Percentiles rank a stretch among this genome's conserved stretches.
These are phyloP conservation scores for Metarhizium guizhouense DNA, from an alignment of 2,329 filamentous ascomycete genomes.

Conservation along the genomic window DNA sequence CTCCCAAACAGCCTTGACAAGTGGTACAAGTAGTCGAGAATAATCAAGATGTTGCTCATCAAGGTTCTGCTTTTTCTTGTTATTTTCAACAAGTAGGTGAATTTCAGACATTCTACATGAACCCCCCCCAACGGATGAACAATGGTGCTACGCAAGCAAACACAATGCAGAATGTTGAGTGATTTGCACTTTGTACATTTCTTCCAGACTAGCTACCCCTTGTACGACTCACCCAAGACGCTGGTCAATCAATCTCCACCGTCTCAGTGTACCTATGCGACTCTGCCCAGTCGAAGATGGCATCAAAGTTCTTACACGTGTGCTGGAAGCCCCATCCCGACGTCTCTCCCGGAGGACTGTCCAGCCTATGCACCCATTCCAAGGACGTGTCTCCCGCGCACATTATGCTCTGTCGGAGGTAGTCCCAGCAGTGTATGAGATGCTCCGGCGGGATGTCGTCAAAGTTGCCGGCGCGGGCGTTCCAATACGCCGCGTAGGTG, in stretches of 20 bases:
- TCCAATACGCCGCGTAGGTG: slow-evolving; percentile 6
- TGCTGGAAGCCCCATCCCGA: slow-evolving; percentile 12
- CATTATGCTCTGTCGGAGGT: slow-evolving; percentile 37
- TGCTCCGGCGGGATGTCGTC: slow-evolving; percentile 17
- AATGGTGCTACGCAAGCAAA: not conserved
- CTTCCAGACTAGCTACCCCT: too few species aligned
- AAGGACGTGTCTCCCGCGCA: slow-evolving; percentile 36
- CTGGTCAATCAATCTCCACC: slow-evolving; percentile 1
- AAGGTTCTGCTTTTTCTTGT: too few species aligned
- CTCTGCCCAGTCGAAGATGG: slow-evolving; percentile 13
- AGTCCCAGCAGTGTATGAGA: slow-evolving; percentile 40
- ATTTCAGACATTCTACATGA: too few species aligned
- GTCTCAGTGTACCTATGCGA: slow-evolving; percentile 5
- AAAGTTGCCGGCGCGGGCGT: slow-evolving; percentile 10
- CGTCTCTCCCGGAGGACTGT: slow-evolving; percentile 1
- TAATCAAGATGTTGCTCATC: too few species aligned
- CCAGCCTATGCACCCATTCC: slow-evolving; percentile 24
- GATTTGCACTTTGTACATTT: not conserved
- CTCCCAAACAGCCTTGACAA: too few species aligned
- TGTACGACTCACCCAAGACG: not conserved
- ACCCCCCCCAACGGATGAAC: too few species aligned
- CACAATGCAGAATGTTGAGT: not conserved
- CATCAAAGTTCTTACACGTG: slow-evolving; percentile 19
- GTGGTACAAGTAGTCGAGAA: too few species aligned
- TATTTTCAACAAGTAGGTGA: too few species aligned